A percentile compares a stretch with the other conserved stretches of the same genome.
phyloP scores from a whole-genome alignment of 305 asterid genomes.

The Fraxinus albicans region DNA sequence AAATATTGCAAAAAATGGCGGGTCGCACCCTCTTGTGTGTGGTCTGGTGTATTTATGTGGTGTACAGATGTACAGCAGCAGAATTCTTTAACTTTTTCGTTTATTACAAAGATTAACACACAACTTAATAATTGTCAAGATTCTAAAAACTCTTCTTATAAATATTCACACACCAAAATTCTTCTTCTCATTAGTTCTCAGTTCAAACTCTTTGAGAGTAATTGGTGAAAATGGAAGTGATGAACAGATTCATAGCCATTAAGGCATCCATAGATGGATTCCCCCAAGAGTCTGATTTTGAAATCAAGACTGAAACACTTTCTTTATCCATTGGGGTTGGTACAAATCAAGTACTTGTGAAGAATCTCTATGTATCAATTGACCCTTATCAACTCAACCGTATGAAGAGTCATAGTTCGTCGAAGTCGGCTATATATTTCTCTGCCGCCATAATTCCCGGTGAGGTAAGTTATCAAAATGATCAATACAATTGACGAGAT shows the following conservation, averaged over 20 bases:
- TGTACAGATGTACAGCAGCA: too few relatives aligned
- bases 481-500: not conserved
- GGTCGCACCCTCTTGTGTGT: too few relatives aligned
- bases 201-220: not conserved
- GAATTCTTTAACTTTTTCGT: too few relatives aligned
- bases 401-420: constrained; percentile 46
- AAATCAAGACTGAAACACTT: constrained; percentile 34
- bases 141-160: not conserved
- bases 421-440: constrained; percentile 36
- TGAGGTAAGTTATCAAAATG: constrained; percentile 21
- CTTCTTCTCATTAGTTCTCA: not conserved
- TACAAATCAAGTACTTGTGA: constrained; percentile 39
- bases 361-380: constrained; percentile 51
- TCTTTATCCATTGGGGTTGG: constrained; percentile 8
- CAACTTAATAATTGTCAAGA: too few relatives aligned
- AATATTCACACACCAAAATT: not conserved
- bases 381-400: constrained; percentile 75
- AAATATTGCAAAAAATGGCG: too few relatives aligned
- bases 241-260: constrained; percentile 37
- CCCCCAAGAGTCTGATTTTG: constrained; percentile 54
- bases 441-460: constrained; percentile 39
- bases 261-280: constrained; percentile 43
- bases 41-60: too few relatives aligned
- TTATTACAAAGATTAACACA: too few relatives aligned
- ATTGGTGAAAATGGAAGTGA: constrained; percentile 30